Evolutionary conservation across 116 monocot genomes (phyloP).

Genomic region (Trichopus zeylanicus): DNA sequence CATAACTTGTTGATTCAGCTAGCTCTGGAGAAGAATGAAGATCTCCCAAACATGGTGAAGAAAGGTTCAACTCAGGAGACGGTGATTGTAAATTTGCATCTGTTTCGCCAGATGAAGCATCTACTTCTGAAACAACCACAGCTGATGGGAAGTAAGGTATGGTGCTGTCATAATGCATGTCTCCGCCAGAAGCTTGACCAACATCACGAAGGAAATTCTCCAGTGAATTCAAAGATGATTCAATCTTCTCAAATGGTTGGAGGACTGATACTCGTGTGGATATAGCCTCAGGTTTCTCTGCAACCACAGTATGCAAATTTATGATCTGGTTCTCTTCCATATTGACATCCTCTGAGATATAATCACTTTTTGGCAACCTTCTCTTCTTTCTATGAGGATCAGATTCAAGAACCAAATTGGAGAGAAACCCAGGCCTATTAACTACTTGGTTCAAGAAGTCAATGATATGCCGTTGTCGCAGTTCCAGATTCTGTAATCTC

Average conservation of each 20-base stretch:
- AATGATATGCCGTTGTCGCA: slow-evolving; percentile 38
- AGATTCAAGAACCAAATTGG: slow-evolving; percentile 29
- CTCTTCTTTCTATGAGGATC: slow-evolving; percentile 65
- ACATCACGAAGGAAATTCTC: slow-evolving; percentile 56
- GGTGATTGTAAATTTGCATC: slow-evolving; percentile 32
- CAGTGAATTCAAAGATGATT: slow-evolving; percentile 74
- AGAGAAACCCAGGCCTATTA: slow-evolving; percentile 49
- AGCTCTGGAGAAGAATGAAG: background rate
- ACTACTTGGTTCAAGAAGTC: slow-evolving; percentile 28
- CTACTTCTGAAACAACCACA: slow-evolving; percentile 43
- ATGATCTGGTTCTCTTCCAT: slow-evolving; percentile 24
- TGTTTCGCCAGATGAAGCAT: slow-evolving; percentile 41
- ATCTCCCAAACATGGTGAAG: slow-evolving; percentile 22
- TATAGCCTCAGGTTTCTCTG: slow-evolving; percentile 11
- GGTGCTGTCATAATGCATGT: slow-evolving; percentile 28
- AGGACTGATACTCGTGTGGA: slow-evolving; percentile 10
- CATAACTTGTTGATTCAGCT: slow-evolving; percentile 29
- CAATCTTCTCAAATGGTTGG: slow-evolving; percentile 79
- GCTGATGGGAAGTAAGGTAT: slow-evolving; percentile 20
- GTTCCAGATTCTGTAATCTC: slow-evolving; percentile 36
- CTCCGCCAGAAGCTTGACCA: slow-evolving; percentile 52
- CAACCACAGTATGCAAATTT: slow-evolving; percentile 2
- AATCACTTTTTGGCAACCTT: slow-evolving; percentile 38
- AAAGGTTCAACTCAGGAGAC: slow-evolving; percentile 11
- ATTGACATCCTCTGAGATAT: slow-evolving; percentile 20